Percentiles rank a stretch among this genome's conserved stretches.
Conservation (phyloP, 2,329 filamentous ascomycete genomes). For the Lizonia empirigonia region DNA sequence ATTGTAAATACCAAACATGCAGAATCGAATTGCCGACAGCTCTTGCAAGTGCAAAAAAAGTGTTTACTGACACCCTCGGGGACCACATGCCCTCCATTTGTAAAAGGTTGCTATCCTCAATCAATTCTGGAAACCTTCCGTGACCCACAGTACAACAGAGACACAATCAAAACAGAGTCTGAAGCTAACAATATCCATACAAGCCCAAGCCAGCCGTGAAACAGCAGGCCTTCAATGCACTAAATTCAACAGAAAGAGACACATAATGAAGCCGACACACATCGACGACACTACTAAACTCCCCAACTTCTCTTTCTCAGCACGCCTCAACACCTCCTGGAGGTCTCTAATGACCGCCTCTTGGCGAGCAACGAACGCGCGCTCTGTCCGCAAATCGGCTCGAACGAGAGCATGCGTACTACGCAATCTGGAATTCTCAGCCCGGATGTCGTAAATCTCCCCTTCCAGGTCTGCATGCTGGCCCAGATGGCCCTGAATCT, state of each 20-base stretch:
- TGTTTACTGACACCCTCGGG: no score
- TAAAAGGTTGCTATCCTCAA: background rate
- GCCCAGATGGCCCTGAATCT: no score
- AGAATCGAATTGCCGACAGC: no score
- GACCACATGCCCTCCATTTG: no score
- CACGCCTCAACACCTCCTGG: background rate
- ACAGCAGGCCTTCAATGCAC: background rate
- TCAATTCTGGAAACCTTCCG: background rate
- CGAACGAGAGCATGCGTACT: no score
- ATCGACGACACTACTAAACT: background rate
- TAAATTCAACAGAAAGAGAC: background rate
- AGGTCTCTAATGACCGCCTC: background rate
- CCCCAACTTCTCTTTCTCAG: background rate
- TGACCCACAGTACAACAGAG: background rate
- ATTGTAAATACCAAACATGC: background rate
- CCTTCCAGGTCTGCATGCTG: no score
- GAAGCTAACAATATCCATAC: background rate
- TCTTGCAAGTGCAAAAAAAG: no score
- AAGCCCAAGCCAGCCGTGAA: background rate
- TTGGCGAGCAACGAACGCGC: background rate
- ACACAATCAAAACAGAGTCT: background rate
- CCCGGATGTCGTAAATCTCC: no score
- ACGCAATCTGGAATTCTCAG: no score
- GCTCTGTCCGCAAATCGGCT: no score
- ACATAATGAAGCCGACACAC: background rate